Evolutionary conservation across 2,329 filamentous ascomycete species (phyloP).

Genomic region (Colletotrichum zoysiae): DNA sequence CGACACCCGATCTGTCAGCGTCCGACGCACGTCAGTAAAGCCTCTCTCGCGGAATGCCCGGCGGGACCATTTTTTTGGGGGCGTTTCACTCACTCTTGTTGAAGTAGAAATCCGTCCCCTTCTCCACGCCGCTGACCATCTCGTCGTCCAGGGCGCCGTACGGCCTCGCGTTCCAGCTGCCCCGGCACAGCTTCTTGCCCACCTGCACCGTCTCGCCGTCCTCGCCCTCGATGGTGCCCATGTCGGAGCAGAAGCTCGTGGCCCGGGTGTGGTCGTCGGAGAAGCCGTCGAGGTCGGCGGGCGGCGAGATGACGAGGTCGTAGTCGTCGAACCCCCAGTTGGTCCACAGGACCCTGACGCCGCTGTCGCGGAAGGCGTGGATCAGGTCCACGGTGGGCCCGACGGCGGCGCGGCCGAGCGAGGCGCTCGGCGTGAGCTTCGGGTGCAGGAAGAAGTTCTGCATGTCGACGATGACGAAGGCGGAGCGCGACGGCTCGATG

Average conservation of each 20-base stretch:
- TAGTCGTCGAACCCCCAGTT: constrained; percentile 2
- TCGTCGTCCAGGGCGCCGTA: background rate
- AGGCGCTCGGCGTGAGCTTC: background rate
- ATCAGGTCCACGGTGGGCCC: background rate
- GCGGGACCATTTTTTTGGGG: too few relatives aligned
- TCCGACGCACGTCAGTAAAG: background rate
- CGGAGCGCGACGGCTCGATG: background rate
- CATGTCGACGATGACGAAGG: background rate
- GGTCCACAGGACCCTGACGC: background rate
- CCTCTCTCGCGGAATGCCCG: too few relatives aligned
- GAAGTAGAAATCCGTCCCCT: background rate
- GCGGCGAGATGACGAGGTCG: background rate
- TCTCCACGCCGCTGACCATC: background rate
- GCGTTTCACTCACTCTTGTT: background rate
- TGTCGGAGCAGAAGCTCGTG: constrained; percentile 2
- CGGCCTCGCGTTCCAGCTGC: constrained; percentile 1
- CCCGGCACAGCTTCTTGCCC: background rate
- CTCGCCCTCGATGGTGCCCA: background rate
- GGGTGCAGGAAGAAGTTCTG: constrained; percentile 2
- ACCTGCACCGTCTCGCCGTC: background rate
- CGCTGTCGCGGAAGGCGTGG: background rate
- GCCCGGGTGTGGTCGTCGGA: constrained; percentile 1
- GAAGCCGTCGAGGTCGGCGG: background rate
- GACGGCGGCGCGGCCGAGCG: constrained; percentile 2
- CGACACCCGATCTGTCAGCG: background rate